Evolutionary conservation across 768 basidiomycete species (phyloP).

Genomic region (Tricholomella constricta): DNA sequence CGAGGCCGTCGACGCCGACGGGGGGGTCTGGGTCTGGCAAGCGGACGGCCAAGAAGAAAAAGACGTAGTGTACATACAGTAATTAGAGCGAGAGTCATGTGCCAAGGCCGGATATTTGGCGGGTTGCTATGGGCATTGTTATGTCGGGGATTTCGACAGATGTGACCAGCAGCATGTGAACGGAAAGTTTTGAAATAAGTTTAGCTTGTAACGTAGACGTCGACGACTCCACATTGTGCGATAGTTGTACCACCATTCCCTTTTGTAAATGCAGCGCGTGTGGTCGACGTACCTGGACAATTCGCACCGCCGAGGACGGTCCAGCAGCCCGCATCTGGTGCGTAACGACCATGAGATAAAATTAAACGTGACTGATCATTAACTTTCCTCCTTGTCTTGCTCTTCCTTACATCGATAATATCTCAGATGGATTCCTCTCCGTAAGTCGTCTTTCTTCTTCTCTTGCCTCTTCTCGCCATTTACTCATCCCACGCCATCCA

Average conservation of each 20-base stretch:
- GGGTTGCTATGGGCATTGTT: too few relatives aligned
- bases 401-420: conserved; percentile 1
- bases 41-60: conserved; percentile 69
- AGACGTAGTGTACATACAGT: too few relatives aligned
- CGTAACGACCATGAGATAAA: conserved; percentile 15
- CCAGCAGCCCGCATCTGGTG: conserved; percentile 20
- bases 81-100: too few relatives aligned
- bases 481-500: too few relatives aligned
- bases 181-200: too few relatives aligned
- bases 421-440: conserved; percentile 17
- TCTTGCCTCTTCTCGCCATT: conserved; percentile 20
- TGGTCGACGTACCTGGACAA: conserved; percentile 55
- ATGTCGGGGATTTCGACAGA: too few relatives aligned
- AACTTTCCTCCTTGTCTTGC: too few relatives aligned
- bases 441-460: conserved; percentile 12
- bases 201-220: background rate
- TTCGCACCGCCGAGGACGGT: conserved; percentile 10
- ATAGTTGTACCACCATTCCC: conserved; percentile 1
- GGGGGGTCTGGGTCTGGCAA: conserved; percentile 47
- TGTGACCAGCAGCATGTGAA: too few relatives aligned
- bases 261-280: conserved; percentile 45
- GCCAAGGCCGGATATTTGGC: too few relatives aligned
- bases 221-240: background rate
- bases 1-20: conserved; percentile 63
- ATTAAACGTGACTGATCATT: too few relatives aligned